Base-by-base conservation (phyloP, 2,329 filamentous ascomycete genomes). In the Aspergillus tamarii region DNA sequence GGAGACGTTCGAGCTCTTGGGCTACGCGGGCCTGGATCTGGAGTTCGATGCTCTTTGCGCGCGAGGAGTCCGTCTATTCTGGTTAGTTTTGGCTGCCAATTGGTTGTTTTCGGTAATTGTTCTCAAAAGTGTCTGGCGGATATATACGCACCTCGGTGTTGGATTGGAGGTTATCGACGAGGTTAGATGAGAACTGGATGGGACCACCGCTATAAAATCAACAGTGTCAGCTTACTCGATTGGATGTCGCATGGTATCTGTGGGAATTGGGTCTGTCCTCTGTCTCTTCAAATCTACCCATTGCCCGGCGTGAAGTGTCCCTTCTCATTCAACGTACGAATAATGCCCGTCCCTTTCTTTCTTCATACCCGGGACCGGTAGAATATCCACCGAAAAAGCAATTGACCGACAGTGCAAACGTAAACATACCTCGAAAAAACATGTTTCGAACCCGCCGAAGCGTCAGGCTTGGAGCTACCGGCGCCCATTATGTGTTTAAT, bases 1-100 rank as follows among this genome's bases (percentile, higher is more conserved):
- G 89, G 68, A 97, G 88, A 71, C 89, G 89, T 79, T 90, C 88
- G 69, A 98, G 92, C 82, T 97, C 94, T 73, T 88, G 85, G 73
- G 90, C 88, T 65, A 97, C 92, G 79, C 94, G 94, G 76, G 88
- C 83, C 83, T 97, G 94, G 78, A 97, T 89, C 73, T 94, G 90
- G 67, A 95, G 88, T 82, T 98, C 94, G 78, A 93, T 83, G 74
- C 89, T 84, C 81, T 92, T 92, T 73, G 90, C 86, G 76, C 94
- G 93, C 69, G 93, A 94, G 64, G 89, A 88, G 82, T 98, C 94
- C 80, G 91, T 94, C 94, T 98, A 59, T 58, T 64, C 45, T 34
- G 14, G 34, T 55, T 55, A 55, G 52, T 26, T 16, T 19, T 50
- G 64, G 54, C 61, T 28, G 46, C 28, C 48, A 32, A 32, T 52